phyloP scores from a whole-genome alignment of 257 asterid genomes.

The Salvia rosmarinus region DNA sequence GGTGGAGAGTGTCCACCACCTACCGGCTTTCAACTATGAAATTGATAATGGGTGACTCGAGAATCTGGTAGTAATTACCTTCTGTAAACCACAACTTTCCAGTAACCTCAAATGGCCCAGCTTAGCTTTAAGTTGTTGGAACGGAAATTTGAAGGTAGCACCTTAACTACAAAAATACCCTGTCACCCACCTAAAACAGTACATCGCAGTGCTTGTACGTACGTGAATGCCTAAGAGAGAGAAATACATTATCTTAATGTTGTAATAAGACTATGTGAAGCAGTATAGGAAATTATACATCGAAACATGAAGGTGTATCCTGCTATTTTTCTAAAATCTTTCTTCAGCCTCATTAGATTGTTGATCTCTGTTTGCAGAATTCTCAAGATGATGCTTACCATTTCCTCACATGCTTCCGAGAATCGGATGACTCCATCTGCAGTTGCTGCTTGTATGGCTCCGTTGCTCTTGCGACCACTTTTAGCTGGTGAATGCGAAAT shows the following conservation, averaged over 20 bases:
- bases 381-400: slow-evolving; percentile 83
- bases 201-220: too few relatives aligned
- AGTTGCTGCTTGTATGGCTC: slow-evolving; percentile 98
- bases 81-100: too few relatives aligned
- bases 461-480: slow-evolving; percentile 92
- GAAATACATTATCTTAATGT: not conserved
- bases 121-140: too few relatives aligned
- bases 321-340: slow-evolving; percentile 20
- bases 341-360: slow-evolving; percentile 32
- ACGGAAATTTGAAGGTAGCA: too few relatives aligned
- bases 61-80: too few relatives aligned
- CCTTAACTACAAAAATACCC: too few relatives aligned
- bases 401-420: slow-evolving; percentile 72
- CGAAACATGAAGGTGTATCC: slow-evolving; percentile 9
- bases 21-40: too few relatives aligned
- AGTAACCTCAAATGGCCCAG: too few relatives aligned
- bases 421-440: slow-evolving; percentile 91
- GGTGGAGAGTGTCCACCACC: too few relatives aligned
- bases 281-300: slow-evolving; percentile 8
- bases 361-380: slow-evolving; percentile 49
- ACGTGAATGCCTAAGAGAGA: not conserved
- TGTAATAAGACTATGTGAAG: slow-evolving; percentile 4
- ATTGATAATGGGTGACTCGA: too few relatives aligned
- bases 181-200: too few relatives aligned
- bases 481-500: slow-evolving; percentile 90